Conservation (phyloP, 495 filamentous ascomycete species). For the Daldinia vernicosa region DNA sequence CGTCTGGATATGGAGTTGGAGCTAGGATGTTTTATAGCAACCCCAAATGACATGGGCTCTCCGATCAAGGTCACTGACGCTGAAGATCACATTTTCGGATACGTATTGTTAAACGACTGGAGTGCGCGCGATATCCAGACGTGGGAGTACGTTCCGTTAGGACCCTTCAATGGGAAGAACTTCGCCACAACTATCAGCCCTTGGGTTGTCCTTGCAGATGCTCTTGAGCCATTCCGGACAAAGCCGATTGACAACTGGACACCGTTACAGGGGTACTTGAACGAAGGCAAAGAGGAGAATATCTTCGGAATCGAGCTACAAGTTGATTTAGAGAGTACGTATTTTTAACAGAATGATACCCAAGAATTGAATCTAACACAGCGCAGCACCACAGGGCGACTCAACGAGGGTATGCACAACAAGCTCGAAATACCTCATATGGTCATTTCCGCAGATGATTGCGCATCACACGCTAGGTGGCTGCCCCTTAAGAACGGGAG, state of each 20-base stretch:
- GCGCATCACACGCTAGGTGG: conserved; percentile 89
- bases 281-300: conserved; percentile 68
- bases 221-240: conserved; percentile 72
- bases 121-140: conserved; percentile 88
- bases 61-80: conserved; percentile 68
- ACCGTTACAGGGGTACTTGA: conserved; percentile 72
- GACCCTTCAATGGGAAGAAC: conserved; percentile 92
- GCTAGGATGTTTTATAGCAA: conserved; percentile 81
- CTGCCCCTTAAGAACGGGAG: conserved; percentile 82
- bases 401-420: conserved; percentile 72
- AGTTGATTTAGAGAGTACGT: conserved; percentile 72
- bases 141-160: conserved; percentile 89
- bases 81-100: conserved; percentile 81
- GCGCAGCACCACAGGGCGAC: conserved; percentile 65
- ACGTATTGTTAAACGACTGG: conserved; percentile 96
- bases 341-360: conserved; percentile 17
- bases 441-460: conserved; percentile 94
- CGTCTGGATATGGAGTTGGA: conserved; percentile 90
- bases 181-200: conserved; percentile 89
- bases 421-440: conserved; percentile 78
- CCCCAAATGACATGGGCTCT: conserved; percentile 71
- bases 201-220: conserved; percentile 89
- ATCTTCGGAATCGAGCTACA: conserved; percentile 80
- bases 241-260: conserved; percentile 70
- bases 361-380: conserved; percentile 10